These are phyloP conservation scores for Mrakia blollopis DNA, from an alignment of 768 basidiomycete species.

Conservation along the genomic window DNA sequence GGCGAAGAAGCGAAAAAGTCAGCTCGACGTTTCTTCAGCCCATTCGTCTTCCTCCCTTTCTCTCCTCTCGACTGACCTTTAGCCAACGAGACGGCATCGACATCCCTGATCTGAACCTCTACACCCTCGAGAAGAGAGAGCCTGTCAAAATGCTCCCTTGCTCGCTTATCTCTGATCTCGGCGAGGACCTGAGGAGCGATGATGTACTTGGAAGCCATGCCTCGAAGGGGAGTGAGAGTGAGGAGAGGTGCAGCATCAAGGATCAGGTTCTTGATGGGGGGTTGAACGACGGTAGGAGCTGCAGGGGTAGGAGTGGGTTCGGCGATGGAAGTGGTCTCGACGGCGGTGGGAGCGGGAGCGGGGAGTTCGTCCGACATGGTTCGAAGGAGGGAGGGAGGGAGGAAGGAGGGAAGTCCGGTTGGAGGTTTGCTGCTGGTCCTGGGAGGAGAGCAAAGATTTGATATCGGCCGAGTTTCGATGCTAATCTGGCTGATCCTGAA, in stretches of 20 bases:
- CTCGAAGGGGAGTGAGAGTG: constrained; percentile 74
- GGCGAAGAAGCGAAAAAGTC: not conserved
- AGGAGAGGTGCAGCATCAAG: constrained; percentile 92
- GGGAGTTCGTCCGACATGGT: constrained; percentile 1
- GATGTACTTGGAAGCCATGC: constrained; percentile 74
- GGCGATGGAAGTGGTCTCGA: not conserved
- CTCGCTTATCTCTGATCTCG: constrained; percentile 82
- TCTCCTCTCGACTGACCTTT: constrained; percentile 31
- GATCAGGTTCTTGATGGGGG: constrained; percentile 58
- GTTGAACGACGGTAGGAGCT: not conserved
- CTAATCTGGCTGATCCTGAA: not conserved
- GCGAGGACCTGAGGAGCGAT: constrained; percentile 85
- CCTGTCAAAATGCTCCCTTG: constrained; percentile 77
- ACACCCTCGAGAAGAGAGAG: constrained; percentile 72
- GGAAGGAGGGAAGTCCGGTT: not conserved
- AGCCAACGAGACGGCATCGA: constrained; percentile 52
- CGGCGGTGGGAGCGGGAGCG: not conserved
- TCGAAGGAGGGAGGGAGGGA: not conserved
- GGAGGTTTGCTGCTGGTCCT: not conserved
- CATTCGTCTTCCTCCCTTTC: too few relatives aligned
- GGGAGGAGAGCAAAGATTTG: not conserved
- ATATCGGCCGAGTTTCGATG: not conserved
- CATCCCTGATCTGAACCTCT: constrained; percentile 62
- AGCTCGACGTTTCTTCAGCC: not conserved
- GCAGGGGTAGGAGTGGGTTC: not conserved